Conservation (phyloP, 257 asterid species). For the Solanum megistacrolobum region DNA sequence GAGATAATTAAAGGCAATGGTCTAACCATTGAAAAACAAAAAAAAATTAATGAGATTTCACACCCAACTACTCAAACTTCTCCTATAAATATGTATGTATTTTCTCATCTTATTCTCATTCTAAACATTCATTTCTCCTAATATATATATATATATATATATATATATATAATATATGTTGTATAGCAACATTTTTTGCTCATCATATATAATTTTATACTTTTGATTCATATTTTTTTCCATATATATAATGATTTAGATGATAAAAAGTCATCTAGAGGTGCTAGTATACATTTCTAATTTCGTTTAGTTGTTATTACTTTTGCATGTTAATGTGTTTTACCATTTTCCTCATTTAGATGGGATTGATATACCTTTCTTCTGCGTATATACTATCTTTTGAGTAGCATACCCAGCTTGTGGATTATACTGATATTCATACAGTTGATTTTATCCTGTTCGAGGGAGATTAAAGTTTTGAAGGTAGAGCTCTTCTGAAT, state of each 20-base stretch:
- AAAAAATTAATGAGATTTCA: not conserved
- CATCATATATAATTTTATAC: not conserved
- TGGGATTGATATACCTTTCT: not conserved
- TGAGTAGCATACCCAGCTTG: not conserved
- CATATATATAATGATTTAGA: not conserved
- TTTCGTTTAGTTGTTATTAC: not conserved
- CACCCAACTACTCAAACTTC: not conserved
- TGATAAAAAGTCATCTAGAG: not conserved
- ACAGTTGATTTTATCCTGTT: not conserved
- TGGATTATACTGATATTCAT: not conserved
- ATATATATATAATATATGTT: not conserved
- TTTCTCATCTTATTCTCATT: not conserved
- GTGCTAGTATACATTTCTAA: not conserved
- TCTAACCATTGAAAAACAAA: not conserved
- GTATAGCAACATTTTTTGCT: not conserved
- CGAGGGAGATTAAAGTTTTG: constrained; percentile 6
- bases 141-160: too few species aligned
- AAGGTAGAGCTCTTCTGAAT: constrained; percentile 79
- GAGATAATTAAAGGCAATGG: not conserved
- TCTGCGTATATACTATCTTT: not conserved
- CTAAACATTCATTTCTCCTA: not conserved
- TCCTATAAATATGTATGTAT: not conserved
- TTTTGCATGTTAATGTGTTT: not conserved
- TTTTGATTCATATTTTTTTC: not conserved
- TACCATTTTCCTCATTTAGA: not conserved